A percentile compares a stretch with the other conserved stretches of the same genome.
Conservation (phyloP, 495 filamentous ascomycete genomes). For the Penicillium argentinense region DNA sequence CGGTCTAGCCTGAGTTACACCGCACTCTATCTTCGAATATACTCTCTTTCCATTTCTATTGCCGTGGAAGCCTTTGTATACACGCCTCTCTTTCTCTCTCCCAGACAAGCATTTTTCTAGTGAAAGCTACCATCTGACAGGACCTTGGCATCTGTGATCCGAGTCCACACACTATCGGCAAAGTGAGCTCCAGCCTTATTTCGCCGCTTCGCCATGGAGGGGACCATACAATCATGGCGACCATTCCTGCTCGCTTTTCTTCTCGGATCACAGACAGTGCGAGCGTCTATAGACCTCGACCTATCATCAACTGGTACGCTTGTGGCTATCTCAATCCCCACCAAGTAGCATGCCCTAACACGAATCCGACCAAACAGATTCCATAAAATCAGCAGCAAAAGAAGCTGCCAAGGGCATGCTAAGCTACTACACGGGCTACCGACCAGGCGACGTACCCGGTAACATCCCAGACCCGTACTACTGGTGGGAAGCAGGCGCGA, state of each 20-base stretch:
- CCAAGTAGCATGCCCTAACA: too few species aligned
- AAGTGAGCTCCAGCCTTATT: neutral
- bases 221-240: constrained; percentile 4
- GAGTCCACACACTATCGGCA: neutral
- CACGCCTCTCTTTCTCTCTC: too few species aligned
- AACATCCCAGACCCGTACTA: constrained; percentile 76
- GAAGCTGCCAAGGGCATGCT: constrained; percentile 48
- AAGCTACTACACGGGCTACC: constrained; percentile 69
- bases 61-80: too few species aligned
- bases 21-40: too few species aligned
- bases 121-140: too few species aligned
- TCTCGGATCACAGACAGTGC: constrained; percentile 7
- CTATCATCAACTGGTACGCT: constrained; percentile 12
- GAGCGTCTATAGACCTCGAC: constrained; percentile 20
- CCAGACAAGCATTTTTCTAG: too few species aligned
- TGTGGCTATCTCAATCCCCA: too few species aligned
- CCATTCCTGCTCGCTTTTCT: neutral
- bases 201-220: constrained; percentile 5
- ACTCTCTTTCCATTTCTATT: too few species aligned
- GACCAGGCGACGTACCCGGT: constrained; percentile 67
- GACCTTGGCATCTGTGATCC: too few species aligned
- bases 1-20: too few species aligned
- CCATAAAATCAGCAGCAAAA: constrained; percentile 47
- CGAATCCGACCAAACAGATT: too few species aligned
- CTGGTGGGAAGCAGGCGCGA: constrained; percentile 80